Evolutionary conservation across 805 yeast species (phyloP).

Genomic region (Candida silvicultrix): DNA sequence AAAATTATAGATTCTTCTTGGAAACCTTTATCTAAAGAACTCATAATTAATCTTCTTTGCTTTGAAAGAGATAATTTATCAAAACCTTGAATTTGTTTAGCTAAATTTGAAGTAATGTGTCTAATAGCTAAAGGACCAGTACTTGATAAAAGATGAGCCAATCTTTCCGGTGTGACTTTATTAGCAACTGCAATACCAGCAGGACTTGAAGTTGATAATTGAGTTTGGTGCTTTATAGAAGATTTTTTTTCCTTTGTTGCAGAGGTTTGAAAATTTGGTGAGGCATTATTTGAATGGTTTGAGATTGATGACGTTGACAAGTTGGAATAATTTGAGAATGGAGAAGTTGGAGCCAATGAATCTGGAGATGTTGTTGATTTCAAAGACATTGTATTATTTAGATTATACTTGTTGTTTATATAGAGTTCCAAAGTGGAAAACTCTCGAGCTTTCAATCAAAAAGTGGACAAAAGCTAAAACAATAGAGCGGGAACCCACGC

Average conservation of each 20-base stretch:
- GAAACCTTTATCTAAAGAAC: slow-evolving; percentile 74
- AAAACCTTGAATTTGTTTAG: slow-evolving; percentile 71
- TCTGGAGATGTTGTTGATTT: slow-evolving; percentile 13
- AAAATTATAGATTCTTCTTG: slow-evolving; percentile 51
- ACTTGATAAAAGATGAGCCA: slow-evolving; percentile 58
- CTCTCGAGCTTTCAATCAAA: neutral
- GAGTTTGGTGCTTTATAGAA: slow-evolving; percentile 22
- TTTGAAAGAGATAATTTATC: slow-evolving; percentile 77
- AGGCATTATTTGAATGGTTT: slow-evolving; percentile 6
- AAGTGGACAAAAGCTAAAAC: neutral
- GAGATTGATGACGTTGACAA: slow-evolving; percentile 10
- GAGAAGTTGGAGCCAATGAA: slow-evolving; percentile 21
- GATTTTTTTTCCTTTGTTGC: slow-evolving; percentile 18
- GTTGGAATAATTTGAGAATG: slow-evolving; percentile 18
- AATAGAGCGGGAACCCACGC: neutral
- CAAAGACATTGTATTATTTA: neutral
- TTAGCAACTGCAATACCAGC: slow-evolving; percentile 85
- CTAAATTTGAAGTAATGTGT: slow-evolving; percentile 75
- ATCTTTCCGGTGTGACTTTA: slow-evolving; percentile 71
- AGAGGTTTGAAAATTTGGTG: slow-evolving; percentile 21
- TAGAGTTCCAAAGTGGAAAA: neutral
- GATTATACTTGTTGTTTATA: neutral
- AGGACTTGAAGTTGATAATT: slow-evolving; percentile 73
- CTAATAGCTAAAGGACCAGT: slow-evolving; percentile 91
- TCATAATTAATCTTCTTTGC: slow-evolving; percentile 85